Base-by-base conservation (phyloP, 1,284 basidiomycete species). In the Trichosporon ovoides region DNA sequence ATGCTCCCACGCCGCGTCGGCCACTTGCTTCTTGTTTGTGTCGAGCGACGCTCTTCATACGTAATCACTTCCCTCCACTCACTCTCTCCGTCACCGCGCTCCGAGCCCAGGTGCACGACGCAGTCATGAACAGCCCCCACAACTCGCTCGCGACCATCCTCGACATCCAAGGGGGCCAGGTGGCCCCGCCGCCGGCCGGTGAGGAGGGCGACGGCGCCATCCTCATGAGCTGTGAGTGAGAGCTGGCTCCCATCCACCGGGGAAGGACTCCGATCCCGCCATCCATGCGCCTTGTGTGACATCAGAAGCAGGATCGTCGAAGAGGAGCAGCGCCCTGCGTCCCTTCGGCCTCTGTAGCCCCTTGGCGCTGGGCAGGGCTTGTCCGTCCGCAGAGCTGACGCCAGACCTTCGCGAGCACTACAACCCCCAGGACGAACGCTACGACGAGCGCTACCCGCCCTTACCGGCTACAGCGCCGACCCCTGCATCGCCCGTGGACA, bases 401-500 rank as follows among this genome's bases (percentile, higher is more conserved):
- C 34, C 48, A 62, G 60, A 62, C 55, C 52, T 62, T 7, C 55
- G 55, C 52, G 55, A 59, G 37, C 38, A 53, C 52, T 48, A 56
- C 14, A 51, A 58, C 31, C 31, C 48, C 3, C 14, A 38, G 6
- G 33, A 46, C 36, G 49, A 51, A 18, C 31, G 49, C 1, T 19
- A 34, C 49, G 37, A 37, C 35, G 55, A 33, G n/a, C 31, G 31
- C 31, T 22, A 33, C 22, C 46, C 53, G 3, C 22, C 55, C 10
- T 50, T 56, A 4, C 53, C 56, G 11, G 7, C 52, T 6, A 16
- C 19, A 11, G 57, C 57, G 16, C 55, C 33, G n/a, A 56, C 58
- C 1, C 60, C 64, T 0, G 53, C 60, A 0, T 68, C 67, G 20
- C 65, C 65, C 1, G 38, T 53, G 28, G 60, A 68, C 52, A 34